Conservation (phyloP, 768 basidiomycete genomes). For the Podaxis sp. region DNA sequence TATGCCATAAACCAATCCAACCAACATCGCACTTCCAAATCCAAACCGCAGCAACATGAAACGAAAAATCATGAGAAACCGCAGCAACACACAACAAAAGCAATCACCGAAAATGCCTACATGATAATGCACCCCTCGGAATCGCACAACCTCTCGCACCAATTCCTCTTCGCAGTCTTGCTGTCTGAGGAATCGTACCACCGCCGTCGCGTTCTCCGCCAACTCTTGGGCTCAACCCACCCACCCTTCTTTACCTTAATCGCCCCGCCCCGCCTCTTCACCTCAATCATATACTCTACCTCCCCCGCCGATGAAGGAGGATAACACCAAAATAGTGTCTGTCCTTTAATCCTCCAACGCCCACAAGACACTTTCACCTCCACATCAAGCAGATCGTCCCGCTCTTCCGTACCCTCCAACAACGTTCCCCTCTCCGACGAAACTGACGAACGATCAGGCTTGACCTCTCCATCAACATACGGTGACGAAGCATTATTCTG, state of each 20-base stretch:
- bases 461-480: background rate
- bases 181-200: background rate
- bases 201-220: background rate
- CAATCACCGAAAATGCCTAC: background rate
- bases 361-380: slow-evolving; percentile 46
- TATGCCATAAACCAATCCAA: background rate
- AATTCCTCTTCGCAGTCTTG: slow-evolving; percentile 7
- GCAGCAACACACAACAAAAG: background rate
- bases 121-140: slow-evolving; percentile 15
- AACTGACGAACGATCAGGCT: background rate
- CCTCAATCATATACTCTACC: slow-evolving; percentile 35
- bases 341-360: slow-evolving; percentile 44
- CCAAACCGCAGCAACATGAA: background rate
- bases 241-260: slow-evolving; percentile 23
- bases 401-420: slow-evolving; percentile 20
- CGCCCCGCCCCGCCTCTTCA: slow-evolving; percentile 30
- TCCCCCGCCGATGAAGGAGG: slow-evolving; percentile 29
- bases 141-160: slow-evolving; percentile 15
- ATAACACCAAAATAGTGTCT: slow-evolving; percentile 56
- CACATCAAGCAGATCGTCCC: slow-evolving; percentile 35
- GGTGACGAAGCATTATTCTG: background rate
- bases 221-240: slow-evolving; percentile 13
- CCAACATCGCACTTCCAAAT: background rate
- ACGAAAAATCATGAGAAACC: background rate
- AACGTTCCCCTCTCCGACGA: slow-evolving; percentile 12